phyloP scores from a whole-genome alignment of 768 basidiomycete genomes.

The Boletus fagicola region DNA sequence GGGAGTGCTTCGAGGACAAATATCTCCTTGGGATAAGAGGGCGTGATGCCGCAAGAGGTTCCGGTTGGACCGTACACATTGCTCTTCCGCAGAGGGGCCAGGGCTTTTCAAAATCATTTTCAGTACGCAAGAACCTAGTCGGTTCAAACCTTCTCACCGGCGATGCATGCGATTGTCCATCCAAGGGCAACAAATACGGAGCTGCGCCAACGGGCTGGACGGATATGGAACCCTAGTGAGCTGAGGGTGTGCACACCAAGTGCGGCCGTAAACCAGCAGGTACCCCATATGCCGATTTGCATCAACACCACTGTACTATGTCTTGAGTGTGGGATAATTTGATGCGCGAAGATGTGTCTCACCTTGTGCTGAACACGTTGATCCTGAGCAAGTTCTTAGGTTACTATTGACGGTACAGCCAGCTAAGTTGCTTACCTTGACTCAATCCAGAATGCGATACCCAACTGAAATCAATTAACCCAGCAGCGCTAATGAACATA shows the following conservation, averaged over 20 bases:
- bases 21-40: constrained; percentile 39
- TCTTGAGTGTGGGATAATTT: background rate
- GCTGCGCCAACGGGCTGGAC: constrained; percentile 50
- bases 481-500: constrained; percentile 50
- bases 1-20: constrained; percentile 62
- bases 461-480: constrained; percentile 56
- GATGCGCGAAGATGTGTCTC: constrained; percentile 1
- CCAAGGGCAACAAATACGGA: constrained; percentile 44
- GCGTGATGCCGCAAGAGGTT: constrained; percentile 52
- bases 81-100: constrained; percentile 35
- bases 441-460: constrained; percentile 41
- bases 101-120: constrained; percentile 30
- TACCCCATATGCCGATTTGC: constrained; percentile 60
- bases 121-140: background rate
- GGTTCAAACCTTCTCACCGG: constrained; percentile 43
- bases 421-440: constrained; percentile 39
- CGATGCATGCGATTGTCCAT: constrained; percentile 48
- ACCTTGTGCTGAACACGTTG: constrained; percentile 63
- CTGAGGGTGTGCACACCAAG: constrained; percentile 70
- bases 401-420: background rate
- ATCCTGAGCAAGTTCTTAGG: constrained; percentile 34
- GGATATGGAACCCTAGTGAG: constrained; percentile 57
- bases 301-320: constrained; percentile 46
- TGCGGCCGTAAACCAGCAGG: constrained; percentile 61
- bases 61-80: constrained; percentile 52